Percentiles rank a stretch among this genome's conserved stretches.
These are phyloP conservation scores for Cydonia oblonga DNA, from an alignment of 331 rosid genomes.

Conservation along the genomic window DNA sequence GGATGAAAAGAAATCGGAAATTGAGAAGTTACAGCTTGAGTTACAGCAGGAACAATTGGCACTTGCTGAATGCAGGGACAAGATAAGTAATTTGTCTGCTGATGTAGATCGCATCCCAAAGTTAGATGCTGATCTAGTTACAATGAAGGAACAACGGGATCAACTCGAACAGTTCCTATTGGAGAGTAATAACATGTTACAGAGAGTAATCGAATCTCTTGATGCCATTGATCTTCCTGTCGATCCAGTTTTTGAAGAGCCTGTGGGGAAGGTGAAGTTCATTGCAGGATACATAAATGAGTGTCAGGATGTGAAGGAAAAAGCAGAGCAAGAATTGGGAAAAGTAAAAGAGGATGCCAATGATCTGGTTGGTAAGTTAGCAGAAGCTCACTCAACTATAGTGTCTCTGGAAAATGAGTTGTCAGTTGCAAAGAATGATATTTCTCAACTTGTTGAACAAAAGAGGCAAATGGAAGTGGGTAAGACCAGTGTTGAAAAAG, in stretches of 20 bases:
- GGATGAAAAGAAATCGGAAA: constrained; percentile 67
- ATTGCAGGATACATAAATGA: constrained; percentile 49
- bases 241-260: constrained; percentile 56
- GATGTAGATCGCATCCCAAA: constrained; percentile 48
- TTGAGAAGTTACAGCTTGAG: constrained; percentile 54
- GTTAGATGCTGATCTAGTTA: constrained; percentile 62
- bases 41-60: constrained; percentile 51
- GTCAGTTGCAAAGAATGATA: constrained; percentile 36
- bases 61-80: constrained; percentile 47
- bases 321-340: constrained; percentile 47
- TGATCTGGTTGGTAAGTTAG: constrained; percentile 38
- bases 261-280: constrained; percentile 67
- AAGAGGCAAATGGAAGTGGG: constrained; percentile 47
- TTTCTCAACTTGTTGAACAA: constrained; percentile 54
- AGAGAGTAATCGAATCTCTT: constrained; percentile 54
- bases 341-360: constrained; percentile 37
- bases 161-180: constrained; percentile 59
- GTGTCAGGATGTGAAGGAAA: constrained; percentile 49
- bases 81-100: constrained; percentile 43
- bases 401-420: constrained; percentile 48
- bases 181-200: constrained; percentile 66
- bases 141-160: constrained; percentile 47
- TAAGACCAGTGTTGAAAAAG: constrained; percentile 41
- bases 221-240: constrained; percentile 57
- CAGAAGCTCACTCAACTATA: constrained; percentile 42